These are phyloP conservation scores for Macaranga tanarius DNA, from an alignment of 441 rosid species.

Conservation along the genomic window DNA sequence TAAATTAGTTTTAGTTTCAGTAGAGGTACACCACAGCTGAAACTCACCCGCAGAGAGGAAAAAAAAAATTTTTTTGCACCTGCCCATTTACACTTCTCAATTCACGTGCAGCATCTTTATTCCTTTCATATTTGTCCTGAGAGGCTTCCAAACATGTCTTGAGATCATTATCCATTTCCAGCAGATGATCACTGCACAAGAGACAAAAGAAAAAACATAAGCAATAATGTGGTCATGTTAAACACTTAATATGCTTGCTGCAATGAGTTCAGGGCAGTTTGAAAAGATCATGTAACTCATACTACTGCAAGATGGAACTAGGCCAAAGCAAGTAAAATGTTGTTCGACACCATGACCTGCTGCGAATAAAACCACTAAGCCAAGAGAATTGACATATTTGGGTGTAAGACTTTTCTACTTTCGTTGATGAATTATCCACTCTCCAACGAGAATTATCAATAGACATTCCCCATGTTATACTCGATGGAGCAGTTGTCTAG, in stretches of 20 bases:
- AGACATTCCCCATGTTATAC: not conserved
- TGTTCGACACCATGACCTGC: too few relatives aligned
- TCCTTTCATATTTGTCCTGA: slow-evolving; percentile 78
- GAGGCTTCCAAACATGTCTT: slow-evolving; percentile 66
- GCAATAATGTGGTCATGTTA: not conserved
- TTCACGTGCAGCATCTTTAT: slow-evolving; percentile 94
- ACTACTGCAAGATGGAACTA: not conserved
- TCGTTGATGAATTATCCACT: not conserved
- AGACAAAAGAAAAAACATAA: not conserved
- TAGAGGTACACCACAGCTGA: too few relatives aligned
- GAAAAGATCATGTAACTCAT: not conserved
- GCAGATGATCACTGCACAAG: slow-evolving; percentile 10
- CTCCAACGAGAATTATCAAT: not conserved
- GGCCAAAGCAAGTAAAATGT: not conserved
- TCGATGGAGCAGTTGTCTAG: not conserved
- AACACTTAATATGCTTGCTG: not conserved
- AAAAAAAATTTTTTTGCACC: slow-evolving; percentile 45
- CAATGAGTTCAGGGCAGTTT: not conserved
- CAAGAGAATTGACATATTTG: not conserved
- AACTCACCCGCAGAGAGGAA: not conserved
- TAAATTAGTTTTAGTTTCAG: not conserved
- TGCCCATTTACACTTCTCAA: slow-evolving; percentile 88
- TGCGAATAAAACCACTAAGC: not conserved
- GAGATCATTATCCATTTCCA: slow-evolving; percentile 75
- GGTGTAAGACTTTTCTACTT: not conserved